Base-by-base conservation (phyloP, 2,329 filamentous ascomycete species). In the Harringtonia lauricola region DNA sequence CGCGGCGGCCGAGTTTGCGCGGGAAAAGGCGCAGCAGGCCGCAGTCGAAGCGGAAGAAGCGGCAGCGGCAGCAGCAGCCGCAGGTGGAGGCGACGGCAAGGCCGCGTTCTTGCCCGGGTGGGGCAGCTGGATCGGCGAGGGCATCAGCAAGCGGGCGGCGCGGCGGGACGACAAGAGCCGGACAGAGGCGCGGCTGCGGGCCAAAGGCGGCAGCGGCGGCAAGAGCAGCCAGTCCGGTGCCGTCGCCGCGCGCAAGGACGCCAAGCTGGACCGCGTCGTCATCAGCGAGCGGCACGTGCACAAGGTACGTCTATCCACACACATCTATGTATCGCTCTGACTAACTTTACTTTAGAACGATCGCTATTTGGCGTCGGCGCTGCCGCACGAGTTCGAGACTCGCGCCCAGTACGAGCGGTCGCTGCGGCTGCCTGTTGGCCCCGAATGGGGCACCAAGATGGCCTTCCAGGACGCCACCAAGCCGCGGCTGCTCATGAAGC, bases 401-500 rank as follows among this genome's bases (percentile, higher is more conserved):
- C 75, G 74, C 53, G 75, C 84, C 57, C 88, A 95, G 68, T 96
- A 96, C 64, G 92, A 98, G 70, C 72, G 90, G 41, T 85, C 83
- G 51, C 68, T 96, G 46, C 74, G 90, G 36, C 65, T 95, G 52
- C 92, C 92, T 2, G 78, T 96, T 48, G 92, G 92, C 2, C 86
- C 84, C 15, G 90, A 98, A 64, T 98, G 90, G 89, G 80, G 81
- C 53, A 96, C 90, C n/a, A 95, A 95, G 74, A 80, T 87, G 67
- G 87, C 84, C 14, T 92, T 92, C 73, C 89, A 96, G 69, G 79
- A 83, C 54, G 77, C 77, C 48, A 94, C 85, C 47, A 94, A 90
- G 74, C 92, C 92, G 46, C 79, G 87, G 55, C 76, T 96, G 52
- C 70, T 96, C 61, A 69, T 95, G 61, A 95, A 94, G 70, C 86